Evolutionary conservation across 495 filamentous ascomycete genomes (phyloP), one percentile per base, ranked within the genome.

Genomic region (Xylaria bambusicola): DNA sequence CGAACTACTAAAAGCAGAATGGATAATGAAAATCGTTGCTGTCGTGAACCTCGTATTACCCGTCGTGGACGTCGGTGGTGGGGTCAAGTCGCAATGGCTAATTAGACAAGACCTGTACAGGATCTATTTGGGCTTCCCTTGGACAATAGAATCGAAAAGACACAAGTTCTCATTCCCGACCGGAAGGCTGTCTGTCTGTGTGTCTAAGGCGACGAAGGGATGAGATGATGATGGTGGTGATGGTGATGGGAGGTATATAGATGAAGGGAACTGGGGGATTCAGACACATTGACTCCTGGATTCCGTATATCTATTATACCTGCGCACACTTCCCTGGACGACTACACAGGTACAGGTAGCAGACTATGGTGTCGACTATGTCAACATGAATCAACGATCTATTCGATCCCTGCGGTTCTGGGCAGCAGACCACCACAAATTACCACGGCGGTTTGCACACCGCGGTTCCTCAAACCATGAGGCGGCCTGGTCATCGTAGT

Each of bases 251-350:
- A 6, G 20, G 20, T 40, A 42, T 33, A 38, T 40, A 7, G 38
- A 55, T 33, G 26, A 40, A 50, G 46, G 46, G 56, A 58, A 31
- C 20, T 52, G 10, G 56, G 36, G 45, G 50, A 50, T 58, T n/a
- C 10, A 58, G 35, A 29, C 42, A 5, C n/a, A 0, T 24, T 52
- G 40, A 51, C 40, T 17, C 24, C 55, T 41, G 56, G 56, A 63
- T 60, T 60, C 55, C 36, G 46, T 46, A 63, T 38, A 63, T 63
- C 55, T 59, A 63, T 52, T 59, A 56, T 52, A 59, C 56, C 21
- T 38, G 33, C 15, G 5, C 26, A n/a, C n/a, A n/a, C n/a, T 17
- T 52, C 38, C 36, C 50, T 53, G 31, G 49, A 35, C 50, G 49
- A 38, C 49, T n/a, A n/a, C n/a, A n/a, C n/a, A n/a, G n/a, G n/a